A percentile compares a stretch with the other conserved stretches of the same genome.
These are phyloP conservation scores for Talaromyces stipitatus DNA, from an alignment of 495 filamentous ascomycete species.

Conservation along the genomic window DNA sequence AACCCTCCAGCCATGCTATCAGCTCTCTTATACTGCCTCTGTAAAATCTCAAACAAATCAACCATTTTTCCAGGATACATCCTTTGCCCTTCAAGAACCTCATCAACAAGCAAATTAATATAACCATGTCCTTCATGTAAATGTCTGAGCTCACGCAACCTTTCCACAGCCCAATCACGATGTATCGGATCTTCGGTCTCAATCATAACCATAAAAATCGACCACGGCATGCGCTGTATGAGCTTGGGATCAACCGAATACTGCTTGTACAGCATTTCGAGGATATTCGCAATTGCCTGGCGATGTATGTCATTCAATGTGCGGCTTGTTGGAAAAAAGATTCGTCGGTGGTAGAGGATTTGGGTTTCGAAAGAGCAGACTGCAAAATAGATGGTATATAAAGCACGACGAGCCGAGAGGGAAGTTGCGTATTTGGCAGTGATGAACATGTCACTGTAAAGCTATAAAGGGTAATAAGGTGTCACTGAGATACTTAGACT, in stretches of 20 bases:
- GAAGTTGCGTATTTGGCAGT: constrained; percentile 32
- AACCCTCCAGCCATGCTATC: neutral
- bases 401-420: constrained; percentile 28
- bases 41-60: constrained; percentile 28
- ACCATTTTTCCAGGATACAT: constrained; percentile 17
- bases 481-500: no score
- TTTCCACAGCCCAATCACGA: constrained; percentile 31
- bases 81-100: constrained; percentile 25
- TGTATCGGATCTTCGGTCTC: constrained; percentile 31
- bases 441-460: constrained; percentile 35
- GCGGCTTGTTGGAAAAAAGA: constrained; percentile 20
- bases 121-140: constrained; percentile 27
- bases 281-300: constrained; percentile 24
- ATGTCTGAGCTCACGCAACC: constrained; percentile 24
- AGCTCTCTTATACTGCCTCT: neutral
- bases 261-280: constrained; percentile 33
- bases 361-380: constrained; percentile 37
- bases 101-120: constrained; percentile 27
- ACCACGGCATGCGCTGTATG: constrained; percentile 36
- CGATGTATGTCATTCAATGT: constrained; percentile 14
- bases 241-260: constrained; percentile 26
- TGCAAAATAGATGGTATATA: constrained; percentile 42
- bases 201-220: constrained; percentile 37
- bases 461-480: constrained; percentile 17
- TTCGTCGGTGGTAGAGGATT: constrained; percentile 34